phyloP scores from a whole-genome alignment of 73 alveolate species.

The Tetrahymena thermophila region DNA sequence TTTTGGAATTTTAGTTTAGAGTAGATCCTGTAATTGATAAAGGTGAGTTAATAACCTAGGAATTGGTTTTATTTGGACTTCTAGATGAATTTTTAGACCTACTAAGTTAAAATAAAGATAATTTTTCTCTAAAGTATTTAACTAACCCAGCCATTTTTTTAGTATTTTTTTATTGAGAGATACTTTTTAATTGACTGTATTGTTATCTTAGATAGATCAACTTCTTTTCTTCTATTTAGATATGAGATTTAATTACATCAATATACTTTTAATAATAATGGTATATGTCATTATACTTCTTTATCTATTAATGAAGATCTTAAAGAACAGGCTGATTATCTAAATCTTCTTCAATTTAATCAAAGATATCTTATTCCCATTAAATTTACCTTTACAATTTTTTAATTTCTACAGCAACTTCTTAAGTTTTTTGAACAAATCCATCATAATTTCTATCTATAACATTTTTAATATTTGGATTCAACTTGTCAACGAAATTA shows the following conservation, averaged over 20 bases:
- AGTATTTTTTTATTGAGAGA: neutral
- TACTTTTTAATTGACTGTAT: neutral
- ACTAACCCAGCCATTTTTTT: neutral
- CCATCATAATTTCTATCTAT: neutral
- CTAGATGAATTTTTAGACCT: neutral
- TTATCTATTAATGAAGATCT: neutral
- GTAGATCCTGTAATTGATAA: neutral
- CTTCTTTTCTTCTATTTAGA: neutral
- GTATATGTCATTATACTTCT: neutral
- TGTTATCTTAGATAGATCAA: neutral
- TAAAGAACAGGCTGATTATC: neutral
- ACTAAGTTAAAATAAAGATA: neutral
- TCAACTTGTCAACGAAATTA: neutral
- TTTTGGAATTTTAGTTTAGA: no score
- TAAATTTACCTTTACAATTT: neutral
- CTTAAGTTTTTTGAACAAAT: neutral
- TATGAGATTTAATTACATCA: neutral
- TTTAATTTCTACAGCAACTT: neutral
- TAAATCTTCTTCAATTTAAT: neutral
- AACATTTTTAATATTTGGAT: neutral
- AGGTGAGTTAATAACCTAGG: neutral
- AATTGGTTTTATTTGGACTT: neutral
- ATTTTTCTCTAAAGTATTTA: neutral
- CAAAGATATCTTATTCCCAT: neutral
- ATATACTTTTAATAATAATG: neutral